phyloP scores from a whole-genome alignment of 352 stramenopile species.

The Pythium vanterpoolii region DNA sequence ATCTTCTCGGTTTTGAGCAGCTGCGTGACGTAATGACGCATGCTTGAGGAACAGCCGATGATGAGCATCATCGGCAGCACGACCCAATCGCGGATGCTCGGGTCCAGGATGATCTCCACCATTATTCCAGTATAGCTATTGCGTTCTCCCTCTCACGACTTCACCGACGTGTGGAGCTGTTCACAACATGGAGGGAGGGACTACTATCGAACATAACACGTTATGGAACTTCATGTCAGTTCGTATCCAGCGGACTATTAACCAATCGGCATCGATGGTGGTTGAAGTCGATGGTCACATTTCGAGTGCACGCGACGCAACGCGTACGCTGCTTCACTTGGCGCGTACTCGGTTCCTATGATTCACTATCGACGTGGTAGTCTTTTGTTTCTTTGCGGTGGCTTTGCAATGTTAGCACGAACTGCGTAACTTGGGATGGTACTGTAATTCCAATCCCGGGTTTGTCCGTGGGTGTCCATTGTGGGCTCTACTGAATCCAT shows the following conservation, averaged over 20 bases:
- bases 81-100: conserved; percentile 94
- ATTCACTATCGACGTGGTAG: too few species aligned
- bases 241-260: neutral
- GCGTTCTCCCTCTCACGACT: neutral
- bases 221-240: neutral
- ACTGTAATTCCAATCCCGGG: too few species aligned
- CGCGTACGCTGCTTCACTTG: too few species aligned
- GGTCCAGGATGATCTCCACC: conserved; percentile 91
- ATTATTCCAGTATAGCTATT: conserved; percentile 32
- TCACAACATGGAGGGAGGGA: conserved; percentile 1
- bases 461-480: too few species aligned
- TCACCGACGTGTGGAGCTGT: neutral
- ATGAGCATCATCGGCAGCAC: conserved; percentile 98
- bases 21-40: conserved; percentile 84
- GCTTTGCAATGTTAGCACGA: too few species aligned
- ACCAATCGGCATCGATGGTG: neutral
- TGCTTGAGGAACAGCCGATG: conserved; percentile 82
- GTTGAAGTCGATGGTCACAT: too few species aligned
- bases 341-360: too few species aligned
- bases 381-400: too few species aligned
- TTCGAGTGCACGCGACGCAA: too few species aligned
- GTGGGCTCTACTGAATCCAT: too few species aligned
- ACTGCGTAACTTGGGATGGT: too few species aligned
- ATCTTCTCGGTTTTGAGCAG: conserved; percentile 85
- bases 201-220: neutral